Base-by-base conservation (phyloP, 257 asterid genomes). In the Echites panduratus region DNA sequence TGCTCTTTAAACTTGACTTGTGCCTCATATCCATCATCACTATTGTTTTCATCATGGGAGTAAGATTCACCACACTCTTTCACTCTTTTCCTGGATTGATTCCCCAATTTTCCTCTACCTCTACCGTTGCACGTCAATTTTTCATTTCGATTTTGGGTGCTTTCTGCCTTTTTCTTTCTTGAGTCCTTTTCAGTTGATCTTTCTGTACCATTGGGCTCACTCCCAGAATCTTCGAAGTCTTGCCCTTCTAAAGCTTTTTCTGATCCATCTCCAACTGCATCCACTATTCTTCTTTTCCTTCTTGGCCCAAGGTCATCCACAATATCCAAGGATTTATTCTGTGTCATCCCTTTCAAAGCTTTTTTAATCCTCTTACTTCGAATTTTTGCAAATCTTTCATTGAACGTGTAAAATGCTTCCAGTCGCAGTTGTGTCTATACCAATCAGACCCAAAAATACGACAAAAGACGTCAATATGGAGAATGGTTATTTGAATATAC, bases 341-440 rank as follows among this genome's bases (percentile, higher is more conserved):
- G 87, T 26, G 88, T 73, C 76, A 94, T 92, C 71, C 89, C 90
- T 82, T 88, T 92, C 79, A 94, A 86, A 27, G 99, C 97, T 68
- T 89, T 91, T 69, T 84, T 89, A 70, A 94, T 87, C 87, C 99
- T 90, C 85, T 86, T 90, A 38, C 99, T 94, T 57, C 97, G 88
- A 68, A 94, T 91, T 81, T 94, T 94, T 0, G 99, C 99, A 89
- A 94, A 94, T 78, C 87, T 86, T 77, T 94, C 99, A 49, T 90
- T 91, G 89, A 94, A 94, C 54, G 96, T 84, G 82, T 94, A 94
- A 84, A 91, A 94, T 68, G 98, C 97, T 84, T 94, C 99, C 89
- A 94, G 29, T 71, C 99, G 89, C 89, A 94, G 81, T 83, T 94
- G 99, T 12, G 97, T 91, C 99, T 94, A 54, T 35, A 83, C 56